These are phyloP conservation scores for Schwanniomyces sp. DNA, from an alignment of 805 yeast species.

Conservation along the genomic window DNA sequence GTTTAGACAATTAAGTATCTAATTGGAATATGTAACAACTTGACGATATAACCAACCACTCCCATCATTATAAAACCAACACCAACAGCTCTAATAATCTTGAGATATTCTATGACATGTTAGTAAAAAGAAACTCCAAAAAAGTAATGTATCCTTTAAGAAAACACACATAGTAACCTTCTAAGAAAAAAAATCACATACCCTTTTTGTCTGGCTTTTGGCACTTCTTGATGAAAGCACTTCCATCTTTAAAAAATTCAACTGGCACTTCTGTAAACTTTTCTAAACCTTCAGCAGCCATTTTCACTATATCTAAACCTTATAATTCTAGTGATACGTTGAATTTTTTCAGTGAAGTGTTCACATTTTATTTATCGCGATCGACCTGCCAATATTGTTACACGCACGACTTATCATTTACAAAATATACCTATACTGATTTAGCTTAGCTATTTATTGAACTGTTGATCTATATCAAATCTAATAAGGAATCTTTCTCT, in stretches of 20 bases:
- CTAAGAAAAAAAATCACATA: constrained; percentile 26
- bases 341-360: neutral
- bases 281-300: constrained; percentile 64
- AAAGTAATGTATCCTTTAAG: neutral
- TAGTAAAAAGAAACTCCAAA: constrained; percentile 4
- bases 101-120: constrained; percentile 63
- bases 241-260: constrained; percentile 89
- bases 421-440: neutral
- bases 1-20: constrained; percentile 86
- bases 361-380: constrained; percentile 2
- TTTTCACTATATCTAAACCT: constrained; percentile 14
- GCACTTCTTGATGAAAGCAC: constrained; percentile 85
- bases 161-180: neutral
- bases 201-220: constrained; percentile 87
- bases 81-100: constrained; percentile 93
- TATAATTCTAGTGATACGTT: neutral
- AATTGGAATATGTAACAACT: constrained; percentile 92
- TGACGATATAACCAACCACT: constrained; percentile 92
- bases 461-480: constrained; percentile 19
- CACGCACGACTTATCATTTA: neutral
- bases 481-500: constrained; percentile 31
- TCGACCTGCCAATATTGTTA: neutral
- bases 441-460: neutral
- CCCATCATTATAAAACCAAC: constrained; percentile 98
- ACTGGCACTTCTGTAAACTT: constrained; percentile 82